phyloP scores from a whole-genome alignment of 1,284 basidiomycete genomes.

The Ganoderma resinaceum region DNA sequence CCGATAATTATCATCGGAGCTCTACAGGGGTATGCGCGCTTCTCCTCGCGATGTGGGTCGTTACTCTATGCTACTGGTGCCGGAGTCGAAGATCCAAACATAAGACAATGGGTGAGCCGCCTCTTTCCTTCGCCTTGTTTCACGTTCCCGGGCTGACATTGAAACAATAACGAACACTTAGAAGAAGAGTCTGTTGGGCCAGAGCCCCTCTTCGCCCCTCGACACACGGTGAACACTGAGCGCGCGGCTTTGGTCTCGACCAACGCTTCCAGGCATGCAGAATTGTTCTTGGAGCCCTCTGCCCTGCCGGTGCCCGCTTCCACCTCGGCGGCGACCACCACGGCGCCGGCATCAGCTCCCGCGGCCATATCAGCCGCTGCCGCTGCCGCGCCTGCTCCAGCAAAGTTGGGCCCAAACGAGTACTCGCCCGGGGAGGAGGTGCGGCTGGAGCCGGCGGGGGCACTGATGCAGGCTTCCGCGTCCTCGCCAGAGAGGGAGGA shows the following conservation, averaged over 20 bases:
- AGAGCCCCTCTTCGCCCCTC: conserved; percentile 6
- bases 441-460: conserved; percentile 11
- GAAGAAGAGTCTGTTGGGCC: not conserved
- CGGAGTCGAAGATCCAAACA: not conserved
- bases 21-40: not conserved
- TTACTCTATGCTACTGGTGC: not conserved
- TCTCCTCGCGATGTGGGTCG: not conserved
- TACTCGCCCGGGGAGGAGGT: conserved; percentile 16
- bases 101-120: not conserved
- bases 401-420: conserved; percentile 5
- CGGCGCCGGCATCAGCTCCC: not conserved
- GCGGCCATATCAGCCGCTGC: not conserved
- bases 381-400: not conserved
- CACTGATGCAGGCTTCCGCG: not conserved
- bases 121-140: too few species aligned
- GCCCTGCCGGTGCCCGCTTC: too few species aligned
- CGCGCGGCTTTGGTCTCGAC: not conserved
- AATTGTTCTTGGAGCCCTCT: not conserved
- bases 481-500: not conserved
- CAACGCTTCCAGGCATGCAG: not conserved
- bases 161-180: too few species aligned
- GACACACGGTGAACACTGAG: not conserved
- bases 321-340: not conserved
- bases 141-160: not conserved
- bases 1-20: not conserved